A percentile compares a stretch with the other conserved stretches of the same genome.
phyloP scores from a whole-genome alignment of 345 rosid species.

The Mercurialis annua region DNA sequence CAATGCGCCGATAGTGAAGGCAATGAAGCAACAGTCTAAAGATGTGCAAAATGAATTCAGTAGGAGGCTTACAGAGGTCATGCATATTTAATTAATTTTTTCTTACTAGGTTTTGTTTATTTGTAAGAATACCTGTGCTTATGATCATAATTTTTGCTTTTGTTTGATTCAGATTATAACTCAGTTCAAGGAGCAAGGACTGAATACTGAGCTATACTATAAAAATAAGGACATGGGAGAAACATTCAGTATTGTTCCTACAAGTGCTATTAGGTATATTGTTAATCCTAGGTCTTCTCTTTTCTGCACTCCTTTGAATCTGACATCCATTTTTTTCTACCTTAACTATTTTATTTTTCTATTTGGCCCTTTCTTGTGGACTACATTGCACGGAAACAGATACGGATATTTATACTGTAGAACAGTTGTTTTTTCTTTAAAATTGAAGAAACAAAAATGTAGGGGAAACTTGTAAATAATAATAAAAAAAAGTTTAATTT shows the following conservation, averaged over 20 bases:
- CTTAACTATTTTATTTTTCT: neutral
- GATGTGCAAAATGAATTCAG: constrained; percentile 74
- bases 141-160: neutral
- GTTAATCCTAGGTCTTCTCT: neutral
- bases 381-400: neutral
- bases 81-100: neutral
- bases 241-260: constrained; percentile 79
- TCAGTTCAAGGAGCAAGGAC: constrained; percentile 83
- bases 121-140: neutral
- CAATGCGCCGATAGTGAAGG: constrained; percentile 68
- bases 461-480: too few relatives aligned
- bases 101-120: neutral
- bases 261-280: constrained; percentile 75
- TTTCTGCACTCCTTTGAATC: neutral
- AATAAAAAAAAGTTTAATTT: too few relatives aligned
- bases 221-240: constrained; percentile 87
- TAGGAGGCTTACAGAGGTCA: constrained; percentile 60
- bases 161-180: constrained; percentile 49
- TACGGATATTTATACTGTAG: constrained; percentile 20
- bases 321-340: constrained; percentile 1
- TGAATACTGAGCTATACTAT: constrained; percentile 85
- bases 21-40: constrained; percentile 66
- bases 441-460: too few relatives aligned
- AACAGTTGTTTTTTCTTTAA: too few relatives aligned
- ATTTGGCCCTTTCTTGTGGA: neutral